Percentiles rank a stretch among this genome's conserved stretches.
Evolutionary conservation across 257 asterid genomes (phyloP).

Genomic region (Solanum arcanum): DNA sequence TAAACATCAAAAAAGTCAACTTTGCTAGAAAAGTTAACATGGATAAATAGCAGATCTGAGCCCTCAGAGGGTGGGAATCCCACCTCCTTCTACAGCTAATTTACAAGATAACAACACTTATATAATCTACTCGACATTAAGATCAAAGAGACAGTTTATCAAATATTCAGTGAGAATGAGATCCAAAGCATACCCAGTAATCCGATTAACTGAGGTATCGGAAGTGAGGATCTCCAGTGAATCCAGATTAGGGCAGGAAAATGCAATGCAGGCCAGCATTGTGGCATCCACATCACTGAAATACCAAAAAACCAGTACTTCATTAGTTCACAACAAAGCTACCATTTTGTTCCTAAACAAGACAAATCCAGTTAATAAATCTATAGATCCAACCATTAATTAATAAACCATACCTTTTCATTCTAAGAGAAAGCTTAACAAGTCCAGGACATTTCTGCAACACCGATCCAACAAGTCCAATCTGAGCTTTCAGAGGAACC

Average conservation of each 20-base stretch:
- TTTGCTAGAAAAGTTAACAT: not conserved
- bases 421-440: conserved; percentile 50
- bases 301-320: conserved; percentile 12
- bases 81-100: not conserved
- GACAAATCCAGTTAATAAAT: conserved; percentile 7
- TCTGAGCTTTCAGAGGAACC: conserved; percentile 67
- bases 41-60: not conserved
- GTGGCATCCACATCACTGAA: conserved; percentile 86
- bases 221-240: conserved; percentile 63
- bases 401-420: conserved; percentile 61
- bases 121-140: not conserved
- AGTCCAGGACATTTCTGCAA: conserved; percentile 81
- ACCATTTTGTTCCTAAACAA: not conserved
- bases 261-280: conserved; percentile 85
- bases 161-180: not conserved
- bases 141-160: not conserved
- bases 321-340: not conserved
- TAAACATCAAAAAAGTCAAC: not conserved
- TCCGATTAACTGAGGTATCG: conserved; percentile 52
- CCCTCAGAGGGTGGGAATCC: not conserved
- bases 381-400: conserved; percentile 17
- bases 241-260: conserved; percentile 83
- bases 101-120: not conserved
- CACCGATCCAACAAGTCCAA: conserved; percentile 81
- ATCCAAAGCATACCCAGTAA: conserved; percentile 55